Percentiles rank a stretch among this genome's conserved stretches.
Evolutionary conservation across 768 basidiomycete genomes (phyloP).

Genomic region (Podaxis sp.): DNA sequence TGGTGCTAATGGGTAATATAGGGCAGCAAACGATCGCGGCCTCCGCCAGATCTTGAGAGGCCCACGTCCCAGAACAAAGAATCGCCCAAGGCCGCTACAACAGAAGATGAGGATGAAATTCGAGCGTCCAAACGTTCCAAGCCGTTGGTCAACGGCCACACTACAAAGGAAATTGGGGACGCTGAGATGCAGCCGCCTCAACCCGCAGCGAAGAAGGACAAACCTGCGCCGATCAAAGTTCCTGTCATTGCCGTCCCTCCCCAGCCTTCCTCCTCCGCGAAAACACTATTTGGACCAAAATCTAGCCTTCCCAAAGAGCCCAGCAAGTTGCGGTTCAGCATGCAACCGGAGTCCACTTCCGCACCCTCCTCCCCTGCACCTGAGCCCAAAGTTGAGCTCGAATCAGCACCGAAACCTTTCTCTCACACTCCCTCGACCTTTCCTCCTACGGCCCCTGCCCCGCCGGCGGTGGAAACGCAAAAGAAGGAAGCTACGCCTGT

Average conservation of each 20-base stretch:
- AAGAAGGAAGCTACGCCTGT: background rate
- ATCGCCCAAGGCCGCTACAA: background rate
- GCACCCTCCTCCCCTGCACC: slow-evolving; percentile 28
- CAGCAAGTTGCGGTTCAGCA: slow-evolving; percentile 74
- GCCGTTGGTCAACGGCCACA: slow-evolving; percentile 28
- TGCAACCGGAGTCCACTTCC: slow-evolving; percentile 50
- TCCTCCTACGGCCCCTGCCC: slow-evolving; percentile 7
- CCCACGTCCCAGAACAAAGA: slow-evolving; percentile 1
- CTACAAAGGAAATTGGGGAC: slow-evolving; percentile 33
- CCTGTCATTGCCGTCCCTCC: background rate
- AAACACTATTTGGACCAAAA: slow-evolving; percentile 29
- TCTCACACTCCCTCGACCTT: slow-evolving; percentile 12
- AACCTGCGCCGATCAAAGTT: slow-evolving; percentile 2
- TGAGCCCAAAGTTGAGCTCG: slow-evolving; percentile 19
- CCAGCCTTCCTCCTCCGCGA: slow-evolving; percentile 3
- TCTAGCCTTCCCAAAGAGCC: slow-evolving; percentile 64
- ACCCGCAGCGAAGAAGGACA: slow-evolving; percentile 17
- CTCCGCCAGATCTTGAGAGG: slow-evolving; percentile 56
- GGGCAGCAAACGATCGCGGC: slow-evolving; percentile 79
- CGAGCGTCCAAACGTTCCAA: slow-evolving; percentile 44
- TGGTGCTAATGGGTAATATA: slow-evolving; percentile 26
- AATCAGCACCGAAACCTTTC: slow-evolving; percentile 15
- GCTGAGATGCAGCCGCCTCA: slow-evolving; percentile 21
- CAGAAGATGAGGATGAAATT: slow-evolving; percentile 33
- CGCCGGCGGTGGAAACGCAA: background rate